Percentiles rank a stretch among this genome's conserved stretches.
Evolutionary conservation across 345 rosid genomes (phyloP).

Genomic region (Syzygium grande): DNA sequence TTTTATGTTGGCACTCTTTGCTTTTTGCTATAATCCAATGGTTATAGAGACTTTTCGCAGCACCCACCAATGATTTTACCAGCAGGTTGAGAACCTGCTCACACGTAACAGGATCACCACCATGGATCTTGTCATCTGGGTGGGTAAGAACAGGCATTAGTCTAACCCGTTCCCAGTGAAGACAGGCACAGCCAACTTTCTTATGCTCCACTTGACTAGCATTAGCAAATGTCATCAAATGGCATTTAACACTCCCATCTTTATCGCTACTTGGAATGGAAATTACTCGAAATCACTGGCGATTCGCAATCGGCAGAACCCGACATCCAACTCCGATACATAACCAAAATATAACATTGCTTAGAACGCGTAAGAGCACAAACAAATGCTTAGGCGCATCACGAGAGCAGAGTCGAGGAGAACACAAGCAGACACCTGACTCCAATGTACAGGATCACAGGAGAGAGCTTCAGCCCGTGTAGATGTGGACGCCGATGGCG

Average conservation of each 20-base stretch:
- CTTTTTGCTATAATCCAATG: not conserved
- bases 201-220: not conserved
- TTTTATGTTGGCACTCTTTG: not conserved
- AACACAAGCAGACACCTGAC: not conserved
- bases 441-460: not conserved
- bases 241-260: not conserved
- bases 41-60: not conserved
- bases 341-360: not conserved
- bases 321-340: not conserved
- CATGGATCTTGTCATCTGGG: not conserved
- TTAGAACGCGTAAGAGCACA: not conserved
- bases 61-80: not conserved
- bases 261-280: not conserved
- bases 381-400: not conserved
- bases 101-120: not conserved
- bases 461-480: slow-evolving; percentile 9
- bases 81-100: not conserved
- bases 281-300: not conserved
- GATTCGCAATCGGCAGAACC: not conserved
- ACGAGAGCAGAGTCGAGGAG: not conserved
- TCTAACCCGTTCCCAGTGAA: not conserved
- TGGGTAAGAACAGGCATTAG: not conserved
- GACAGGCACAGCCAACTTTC: not conserved
- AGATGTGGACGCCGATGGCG: slow-evolving; percentile 47
- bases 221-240: not conserved